These are phyloP conservation scores for Yarrowia keelungensis DNA, from an alignment of 805 yeast species.

Conservation along the genomic window DNA sequence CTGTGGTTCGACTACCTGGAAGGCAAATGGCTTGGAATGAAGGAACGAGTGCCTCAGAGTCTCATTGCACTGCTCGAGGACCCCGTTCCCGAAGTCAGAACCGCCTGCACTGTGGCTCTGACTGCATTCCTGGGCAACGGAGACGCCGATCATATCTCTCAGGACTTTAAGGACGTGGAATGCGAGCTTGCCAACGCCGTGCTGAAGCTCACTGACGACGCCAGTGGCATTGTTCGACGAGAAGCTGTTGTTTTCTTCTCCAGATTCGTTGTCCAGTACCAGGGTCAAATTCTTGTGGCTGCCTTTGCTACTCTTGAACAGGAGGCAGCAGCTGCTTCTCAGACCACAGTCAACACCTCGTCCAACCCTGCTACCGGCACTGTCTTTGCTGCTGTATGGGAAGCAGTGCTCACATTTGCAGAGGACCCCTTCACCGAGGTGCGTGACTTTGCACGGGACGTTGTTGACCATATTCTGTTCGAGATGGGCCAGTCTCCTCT, in stretches of 20 bases:
- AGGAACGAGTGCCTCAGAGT: constrained; percentile 66
- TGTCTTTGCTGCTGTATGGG: constrained; percentile 85
- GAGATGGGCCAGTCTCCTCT: constrained; percentile 70
- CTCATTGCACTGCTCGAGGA: constrained; percentile 70
- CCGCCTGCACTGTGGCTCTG: constrained; percentile 78
- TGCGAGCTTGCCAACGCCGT: constrained; percentile 68
- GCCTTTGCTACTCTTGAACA: constrained; percentile 86
- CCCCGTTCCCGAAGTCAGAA: constrained; percentile 94
- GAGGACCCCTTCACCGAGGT: constrained; percentile 91
- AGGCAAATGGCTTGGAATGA: constrained; percentile 72
- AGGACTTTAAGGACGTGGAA: constrained; percentile 50
- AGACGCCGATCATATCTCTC: constrained; percentile 40
- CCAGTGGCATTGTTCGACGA: constrained; percentile 85
- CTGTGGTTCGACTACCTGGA: constrained; percentile 75
- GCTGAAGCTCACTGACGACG: constrained; percentile 77
- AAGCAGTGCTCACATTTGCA: constrained; percentile 75
- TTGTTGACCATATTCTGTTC: constrained; percentile 74
- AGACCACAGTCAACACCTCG: constrained; percentile 58
- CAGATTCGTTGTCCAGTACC: constrained; percentile 70
- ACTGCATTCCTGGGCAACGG: constrained; percentile 65
- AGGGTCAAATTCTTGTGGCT: constrained; percentile 78
- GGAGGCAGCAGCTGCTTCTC: constrained; percentile 71
- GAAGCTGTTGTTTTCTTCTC: constrained; percentile 83
- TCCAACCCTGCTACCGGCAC: constrained; percentile 84
- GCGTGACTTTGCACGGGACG: constrained; percentile 69